These are phyloP conservation scores for Carex parvula DNA, from an alignment of 176 grass and related monocot species.

Conservation along the genomic window DNA sequence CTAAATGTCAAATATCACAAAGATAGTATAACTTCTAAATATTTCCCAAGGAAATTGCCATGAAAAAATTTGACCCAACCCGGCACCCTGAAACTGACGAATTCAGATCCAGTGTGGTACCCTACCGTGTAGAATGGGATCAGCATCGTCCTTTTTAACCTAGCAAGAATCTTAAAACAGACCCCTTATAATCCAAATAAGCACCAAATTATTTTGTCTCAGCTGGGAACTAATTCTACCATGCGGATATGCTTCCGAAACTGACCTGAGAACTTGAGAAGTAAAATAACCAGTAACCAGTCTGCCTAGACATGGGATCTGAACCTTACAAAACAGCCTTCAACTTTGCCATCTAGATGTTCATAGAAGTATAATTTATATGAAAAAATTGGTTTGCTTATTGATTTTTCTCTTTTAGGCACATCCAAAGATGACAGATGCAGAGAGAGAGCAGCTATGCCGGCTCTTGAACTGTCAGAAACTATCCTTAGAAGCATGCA, in stretches of 20 bases:
- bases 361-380: too few relatives aligned
- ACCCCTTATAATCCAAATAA: too few relatives aligned
- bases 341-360: background rate
- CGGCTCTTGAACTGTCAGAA: constrained; percentile 87
- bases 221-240: too few relatives aligned
- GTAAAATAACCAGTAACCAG: background rate
- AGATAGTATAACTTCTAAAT: background rate
- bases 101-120: too few relatives aligned
- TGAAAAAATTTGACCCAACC: background rate
- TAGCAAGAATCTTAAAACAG: too few relatives aligned
- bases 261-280: background rate
- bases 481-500: constrained; percentile 85
- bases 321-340: background rate
- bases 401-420: constrained; percentile 37
- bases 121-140: too few relatives aligned
- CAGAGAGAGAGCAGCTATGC: constrained; percentile 75
- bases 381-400: background rate
- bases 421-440: constrained; percentile 71
- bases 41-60: background rate
- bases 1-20: background rate
- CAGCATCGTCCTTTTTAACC: too few relatives aligned
- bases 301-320: background rate
- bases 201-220: too few relatives aligned
- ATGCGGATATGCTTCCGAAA: background rate
- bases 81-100: background rate